phyloP scores from a whole-genome alignment of 2,329 filamentous ascomycete species.

The Fusarium sublunatum region DNA sequence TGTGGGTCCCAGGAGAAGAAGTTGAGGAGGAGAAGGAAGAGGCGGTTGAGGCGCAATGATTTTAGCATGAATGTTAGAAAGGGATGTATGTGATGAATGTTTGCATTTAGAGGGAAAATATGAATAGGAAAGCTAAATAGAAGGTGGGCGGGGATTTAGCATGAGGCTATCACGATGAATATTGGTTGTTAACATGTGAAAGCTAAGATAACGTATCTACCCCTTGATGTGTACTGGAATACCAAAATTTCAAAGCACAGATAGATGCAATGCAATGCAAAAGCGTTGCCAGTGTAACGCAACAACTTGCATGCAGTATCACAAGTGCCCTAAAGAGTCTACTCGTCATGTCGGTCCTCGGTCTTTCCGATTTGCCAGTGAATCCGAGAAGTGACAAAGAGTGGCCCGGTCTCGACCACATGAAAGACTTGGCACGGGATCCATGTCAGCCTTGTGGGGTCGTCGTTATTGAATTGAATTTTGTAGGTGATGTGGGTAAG shows the following conservation, averaged over 20 bases:
- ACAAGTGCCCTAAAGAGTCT: not conserved
- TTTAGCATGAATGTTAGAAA: constrained; percentile 14
- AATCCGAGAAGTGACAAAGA: constrained; percentile 19
- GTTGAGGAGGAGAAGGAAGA: constrained; percentile 33
- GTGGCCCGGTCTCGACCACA: constrained; percentile 23
- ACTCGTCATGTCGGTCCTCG: constrained; percentile 18
- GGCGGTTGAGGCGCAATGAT: constrained; percentile 17
- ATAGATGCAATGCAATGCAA: constrained; percentile 16
- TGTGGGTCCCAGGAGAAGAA: constrained; percentile 66
- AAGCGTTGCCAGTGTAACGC: constrained; percentile 12
- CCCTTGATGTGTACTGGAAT: not conserved
- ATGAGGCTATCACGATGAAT: constrained; percentile 30
- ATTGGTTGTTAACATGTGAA: not conserved
- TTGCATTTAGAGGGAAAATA: constrained; percentile 13
- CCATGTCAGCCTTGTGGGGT: constrained; percentile 18
- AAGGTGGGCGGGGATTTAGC: constrained; percentile 11
- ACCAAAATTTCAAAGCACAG: constrained; percentile 12
- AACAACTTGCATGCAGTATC: constrained; percentile 2
- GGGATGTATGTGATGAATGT: constrained; percentile 1
- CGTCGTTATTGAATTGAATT: constrained; percentile 1
- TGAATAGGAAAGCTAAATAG: constrained; percentile 10
- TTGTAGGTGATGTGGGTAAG: no score
- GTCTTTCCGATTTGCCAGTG: not conserved
- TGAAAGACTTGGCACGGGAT: constrained; percentile 21
- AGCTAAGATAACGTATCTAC: constrained; percentile 7